Percentiles rank a stretch among this genome's conserved stretches.
phyloP scores from a whole-genome alignment of 2,329 filamentous ascomycete genomes.

The Aspergillus persii region DNA sequence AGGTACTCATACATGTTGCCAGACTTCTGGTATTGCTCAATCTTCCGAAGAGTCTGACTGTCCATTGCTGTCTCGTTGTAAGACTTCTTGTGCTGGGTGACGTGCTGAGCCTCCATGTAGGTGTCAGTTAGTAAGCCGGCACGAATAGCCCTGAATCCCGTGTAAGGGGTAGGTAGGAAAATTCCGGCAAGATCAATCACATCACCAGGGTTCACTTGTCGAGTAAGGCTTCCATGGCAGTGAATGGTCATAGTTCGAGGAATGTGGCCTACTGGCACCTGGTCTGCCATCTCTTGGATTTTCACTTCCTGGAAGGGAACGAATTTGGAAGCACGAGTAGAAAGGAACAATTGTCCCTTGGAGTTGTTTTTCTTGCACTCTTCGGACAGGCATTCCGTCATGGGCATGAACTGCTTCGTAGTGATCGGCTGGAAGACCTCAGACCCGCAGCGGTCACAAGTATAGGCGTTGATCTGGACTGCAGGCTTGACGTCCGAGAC shows the following conservation, averaged over 20 bases:
- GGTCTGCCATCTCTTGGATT: conserved; percentile 98
- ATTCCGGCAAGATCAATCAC: conserved; percentile 92
- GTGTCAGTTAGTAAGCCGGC: conserved; percentile 96
- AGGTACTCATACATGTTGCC: conserved; percentile 96
- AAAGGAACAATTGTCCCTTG: conserved; percentile 90
- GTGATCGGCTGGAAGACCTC: conserved; percentile 97
- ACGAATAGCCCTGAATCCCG: conserved; percentile 96
- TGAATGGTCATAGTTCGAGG: conserved; percentile 86
- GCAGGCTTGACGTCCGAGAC: conserved; percentile 98
- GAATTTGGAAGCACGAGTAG: conserved; percentile 95
- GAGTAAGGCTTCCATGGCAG: conserved; percentile 81
- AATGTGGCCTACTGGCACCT: conserved; percentile 97
- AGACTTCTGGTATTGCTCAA: conserved; percentile 78
- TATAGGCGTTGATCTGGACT: conserved; percentile 97
- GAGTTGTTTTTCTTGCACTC: conserved; percentile 88
- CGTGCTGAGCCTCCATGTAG: conserved; percentile 89
- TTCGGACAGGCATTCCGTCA: conserved; percentile 82
- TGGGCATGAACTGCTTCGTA: conserved; percentile 84
- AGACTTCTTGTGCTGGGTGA: conserved; percentile 95
- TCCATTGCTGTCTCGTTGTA: conserved; percentile 91
- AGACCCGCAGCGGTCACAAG: conserved; percentile 91
- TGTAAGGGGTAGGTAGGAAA: conserved; percentile 95
- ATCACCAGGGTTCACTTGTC: conserved; percentile 89
- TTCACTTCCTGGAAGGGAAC: conserved; percentile 97
- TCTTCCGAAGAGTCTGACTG: conserved; percentile 72